Percentiles rank a stretch among this genome's conserved stretches.
phyloP scores from a whole-genome alignment of 2,329 filamentous ascomycete genomes.

The Hymenoscyphus infarciens region DNA sequence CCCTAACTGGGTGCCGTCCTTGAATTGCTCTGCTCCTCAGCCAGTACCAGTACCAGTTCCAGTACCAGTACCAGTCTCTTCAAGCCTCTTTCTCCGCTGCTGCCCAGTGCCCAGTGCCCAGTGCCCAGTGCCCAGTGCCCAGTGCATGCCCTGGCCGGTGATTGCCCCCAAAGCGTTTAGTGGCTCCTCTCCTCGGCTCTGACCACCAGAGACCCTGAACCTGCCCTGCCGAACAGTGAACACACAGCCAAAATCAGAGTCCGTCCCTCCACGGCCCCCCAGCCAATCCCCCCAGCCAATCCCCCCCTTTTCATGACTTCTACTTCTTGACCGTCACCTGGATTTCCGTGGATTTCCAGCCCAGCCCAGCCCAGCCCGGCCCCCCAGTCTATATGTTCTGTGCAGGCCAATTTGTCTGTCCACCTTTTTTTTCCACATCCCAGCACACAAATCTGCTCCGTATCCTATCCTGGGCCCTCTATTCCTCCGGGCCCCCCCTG shows the following conservation, averaged over 20 bases:
- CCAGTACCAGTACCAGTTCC: too few relatives aligned
- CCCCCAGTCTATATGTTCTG: not conserved
- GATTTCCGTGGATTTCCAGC: not conserved
- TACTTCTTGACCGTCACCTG: not conserved
- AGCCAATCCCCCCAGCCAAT: not conserved
- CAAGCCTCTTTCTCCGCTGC: constrained; percentile 3
- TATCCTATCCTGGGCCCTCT: not conserved
- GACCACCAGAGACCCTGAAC: not conserved
- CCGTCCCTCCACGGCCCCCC: not conserved
- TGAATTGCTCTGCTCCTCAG: not conserved
- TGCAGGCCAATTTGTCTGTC: not conserved
- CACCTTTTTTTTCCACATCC: not conserved
- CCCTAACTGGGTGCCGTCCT: not conserved
- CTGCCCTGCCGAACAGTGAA: too few relatives aligned
- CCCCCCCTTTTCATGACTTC: not conserved
- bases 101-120: too few relatives aligned
- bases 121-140: too few relatives aligned
- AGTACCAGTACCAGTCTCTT: too few relatives aligned
- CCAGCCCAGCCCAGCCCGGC: too few relatives aligned
- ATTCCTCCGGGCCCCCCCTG: not conserved
- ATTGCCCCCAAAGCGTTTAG: constrained; percentile 16
- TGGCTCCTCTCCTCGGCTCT: not conserved
- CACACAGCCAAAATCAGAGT: not conserved
- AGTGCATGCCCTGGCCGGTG: not conserved
- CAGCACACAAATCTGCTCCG: too few relatives aligned